Conservation (phyloP, 176 grass and related monocot genomes). For the Puccinellia tenuiflora region DNA sequence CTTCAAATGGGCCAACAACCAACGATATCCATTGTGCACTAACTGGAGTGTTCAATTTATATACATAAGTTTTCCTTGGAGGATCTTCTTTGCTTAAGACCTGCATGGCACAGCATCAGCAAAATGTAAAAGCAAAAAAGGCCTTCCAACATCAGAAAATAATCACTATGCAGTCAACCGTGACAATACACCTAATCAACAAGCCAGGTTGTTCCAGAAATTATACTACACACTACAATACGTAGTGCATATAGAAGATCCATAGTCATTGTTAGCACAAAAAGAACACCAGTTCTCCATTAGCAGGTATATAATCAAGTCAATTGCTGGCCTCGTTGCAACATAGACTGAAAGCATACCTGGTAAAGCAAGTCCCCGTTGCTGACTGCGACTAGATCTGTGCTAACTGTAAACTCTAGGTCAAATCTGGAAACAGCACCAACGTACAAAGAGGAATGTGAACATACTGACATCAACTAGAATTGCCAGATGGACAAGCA, state of each 20-base stretch:
- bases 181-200: background rate
- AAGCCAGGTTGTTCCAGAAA: background rate
- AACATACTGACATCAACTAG: conserved; percentile 23
- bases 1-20: conserved; percentile 84
- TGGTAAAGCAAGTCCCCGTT: conserved; percentile 92
- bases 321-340: background rate
- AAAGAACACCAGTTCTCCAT: conserved; percentile 7
- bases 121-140: conserved; percentile 12
- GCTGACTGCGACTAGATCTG: conserved; percentile 81
- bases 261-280: background rate
- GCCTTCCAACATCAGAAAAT: conserved; percentile 12
- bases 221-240: background rate
- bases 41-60: conserved; percentile 81
- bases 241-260: background rate
- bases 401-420: conserved; percentile 84
- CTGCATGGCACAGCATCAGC: conserved; percentile 43
- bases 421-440: conserved; percentile 73
- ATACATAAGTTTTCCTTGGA: conserved; percentile 91
- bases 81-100: conserved; percentile 87
- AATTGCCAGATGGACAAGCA: conserved; percentile 22
- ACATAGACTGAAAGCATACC: conserved; percentile 41
- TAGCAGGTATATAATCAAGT: background rate
- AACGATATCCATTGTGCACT: conserved; percentile 93
- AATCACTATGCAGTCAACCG: background rate
- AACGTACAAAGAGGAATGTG: conserved; percentile 7